Base-by-base conservation (phyloP, 345 rosid species). In the Citrus inodora region DNA sequence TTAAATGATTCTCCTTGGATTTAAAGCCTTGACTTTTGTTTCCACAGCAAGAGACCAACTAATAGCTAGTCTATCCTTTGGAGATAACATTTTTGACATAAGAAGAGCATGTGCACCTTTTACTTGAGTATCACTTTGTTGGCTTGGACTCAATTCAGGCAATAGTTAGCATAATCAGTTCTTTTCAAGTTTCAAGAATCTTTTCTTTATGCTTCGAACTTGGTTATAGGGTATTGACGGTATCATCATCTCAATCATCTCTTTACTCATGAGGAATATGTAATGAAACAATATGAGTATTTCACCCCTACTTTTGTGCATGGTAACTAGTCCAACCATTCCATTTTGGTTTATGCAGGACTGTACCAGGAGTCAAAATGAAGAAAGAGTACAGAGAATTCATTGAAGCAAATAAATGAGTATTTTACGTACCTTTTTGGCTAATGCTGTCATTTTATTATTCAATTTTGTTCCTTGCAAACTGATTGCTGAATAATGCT, bases 371-470 rank as follows among this genome's bases (percentile, higher is more conserved):
- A 63, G 97, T 95, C 76, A 95, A 95, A 88, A 95, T 91, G 99
- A 95, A 95, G 94, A 89, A 86, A 66, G 99, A 95, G 87, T 93
- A 93, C 85, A 89, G 91, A 74, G 98, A 95, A 79, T 88, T 95
- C 84, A 89, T 95, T 62, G 97, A 89, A 66, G 91, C 90, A 73
- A 93, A 91, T 65, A 95, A 89, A 89, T 93, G 90, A 92, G 82
- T 48, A 74, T 37, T 76, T 75, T 1, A 76, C 59, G 55, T 21
- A 40, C 59, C 19, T 77, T 37, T 73, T 48, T 19, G 40, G 80
- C 75, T 63, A 46, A 73, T 67, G 67, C 38, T 66, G 69, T 76
- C 71, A 74, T 67, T 70, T 74, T 70, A 74, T 71, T 67, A 78
- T 81, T 85, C 88, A 81, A 81, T 89, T 83, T 86, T 83, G 86